A percentile compares a stretch with the other conserved stretches of the same genome.
These are phyloP conservation scores for Acer campestre DNA, from an alignment of 345 rosid species.

Conservation along the genomic window DNA sequence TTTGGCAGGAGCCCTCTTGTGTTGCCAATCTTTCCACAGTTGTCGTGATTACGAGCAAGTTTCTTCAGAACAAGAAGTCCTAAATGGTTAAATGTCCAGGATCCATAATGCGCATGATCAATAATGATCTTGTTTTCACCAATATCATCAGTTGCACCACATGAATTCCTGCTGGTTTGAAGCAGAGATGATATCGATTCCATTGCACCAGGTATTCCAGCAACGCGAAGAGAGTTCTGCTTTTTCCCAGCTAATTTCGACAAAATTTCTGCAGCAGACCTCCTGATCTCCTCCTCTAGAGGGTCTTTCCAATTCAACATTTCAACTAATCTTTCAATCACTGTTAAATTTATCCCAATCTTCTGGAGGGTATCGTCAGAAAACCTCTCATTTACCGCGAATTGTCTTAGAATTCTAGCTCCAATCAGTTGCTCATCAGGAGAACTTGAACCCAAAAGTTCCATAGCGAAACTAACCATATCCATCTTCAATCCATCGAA, in stretches of 20 bases:
- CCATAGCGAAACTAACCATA: constrained; percentile 73
- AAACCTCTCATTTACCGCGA: constrained; percentile 39
- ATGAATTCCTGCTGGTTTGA: constrained; percentile 48
- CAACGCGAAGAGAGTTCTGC: constrained; percentile 77
- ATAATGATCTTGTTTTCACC: constrained; percentile 54
- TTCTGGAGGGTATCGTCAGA: constrained; percentile 84
- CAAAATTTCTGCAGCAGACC: constrained; percentile 72
- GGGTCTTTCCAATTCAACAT: constrained; percentile 92
- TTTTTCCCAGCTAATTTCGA: constrained; percentile 74
- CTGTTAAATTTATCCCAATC: constrained; percentile 63
- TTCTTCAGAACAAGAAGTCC: constrained; percentile 84
- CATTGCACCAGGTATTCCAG: constrained; percentile 88
- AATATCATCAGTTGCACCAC: constrained; percentile 64
- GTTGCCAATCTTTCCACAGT: constrained; percentile 91
- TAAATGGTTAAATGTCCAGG: constrained; percentile 73
- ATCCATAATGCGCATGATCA: constrained; percentile 51
- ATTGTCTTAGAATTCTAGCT: constrained; percentile 64
- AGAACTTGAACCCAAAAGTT: constrained; percentile 66
- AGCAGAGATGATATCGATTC: constrained; percentile 91
- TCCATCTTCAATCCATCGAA: constrained; percentile 94
- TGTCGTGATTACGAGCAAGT: constrained; percentile 82
- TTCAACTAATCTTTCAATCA: constrained; percentile 80
- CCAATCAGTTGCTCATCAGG: constrained; percentile 90
- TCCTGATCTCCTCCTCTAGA: constrained; percentile 81
- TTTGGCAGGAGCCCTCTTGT: constrained; percentile 85